A percentile compares a stretch with the other conserved stretches of the same genome.
These are phyloP conservation scores for Bipolaris victoriae DNA, from an alignment of 2,329 filamentous ascomycete genomes.

Conservation along the genomic window DNA sequence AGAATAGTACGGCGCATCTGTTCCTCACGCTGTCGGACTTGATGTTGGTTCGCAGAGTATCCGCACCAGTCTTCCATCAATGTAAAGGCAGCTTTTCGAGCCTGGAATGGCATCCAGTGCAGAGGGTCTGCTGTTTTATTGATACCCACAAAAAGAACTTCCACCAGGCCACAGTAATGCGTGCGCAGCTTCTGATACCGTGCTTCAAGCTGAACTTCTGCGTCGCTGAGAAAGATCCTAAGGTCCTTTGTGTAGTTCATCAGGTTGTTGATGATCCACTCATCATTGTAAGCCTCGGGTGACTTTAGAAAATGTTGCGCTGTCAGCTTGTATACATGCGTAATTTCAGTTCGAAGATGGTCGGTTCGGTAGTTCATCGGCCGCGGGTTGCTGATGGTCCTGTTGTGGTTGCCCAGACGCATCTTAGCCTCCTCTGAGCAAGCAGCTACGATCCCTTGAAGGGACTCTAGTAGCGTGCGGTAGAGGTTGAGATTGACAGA, in stretches of 20 bases:
- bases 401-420: slow-evolving; percentile 76
- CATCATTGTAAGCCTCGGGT: slow-evolving; percentile 78
- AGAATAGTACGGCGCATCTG: slow-evolving; percentile 85
- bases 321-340: slow-evolving; percentile 93
- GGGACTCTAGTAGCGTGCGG: slow-evolving; percentile 83
- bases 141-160: slow-evolving; percentile 90
- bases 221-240: slow-evolving; percentile 92
- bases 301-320: slow-evolving; percentile 86
- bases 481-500: slow-evolving; percentile 96
- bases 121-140: slow-evolving; percentile 83
- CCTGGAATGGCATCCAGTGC: slow-evolving; percentile 97
- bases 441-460: slow-evolving; percentile 82
- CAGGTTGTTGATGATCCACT: slow-evolving; percentile 89
- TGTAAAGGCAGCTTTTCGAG: slow-evolving; percentile 90
- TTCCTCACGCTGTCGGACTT: slow-evolving; percentile 82
- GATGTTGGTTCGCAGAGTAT: slow-evolving; percentile 86
- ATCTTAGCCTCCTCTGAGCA: slow-evolving; percentile 89
- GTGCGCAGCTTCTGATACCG: slow-evolving; percentile 89
- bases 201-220: slow-evolving; percentile 92
- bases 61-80: slow-evolving; percentile 99
- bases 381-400: slow-evolving; percentile 77
- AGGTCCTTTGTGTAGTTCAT: slow-evolving; percentile 90
- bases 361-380: slow-evolving; percentile 84
- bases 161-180: slow-evolving; percentile 92
- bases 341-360: slow-evolving; percentile 88